Conservation (phyloP, 1,284 basidiomycete genomes). For the Rugosomyces carneus region DNA sequence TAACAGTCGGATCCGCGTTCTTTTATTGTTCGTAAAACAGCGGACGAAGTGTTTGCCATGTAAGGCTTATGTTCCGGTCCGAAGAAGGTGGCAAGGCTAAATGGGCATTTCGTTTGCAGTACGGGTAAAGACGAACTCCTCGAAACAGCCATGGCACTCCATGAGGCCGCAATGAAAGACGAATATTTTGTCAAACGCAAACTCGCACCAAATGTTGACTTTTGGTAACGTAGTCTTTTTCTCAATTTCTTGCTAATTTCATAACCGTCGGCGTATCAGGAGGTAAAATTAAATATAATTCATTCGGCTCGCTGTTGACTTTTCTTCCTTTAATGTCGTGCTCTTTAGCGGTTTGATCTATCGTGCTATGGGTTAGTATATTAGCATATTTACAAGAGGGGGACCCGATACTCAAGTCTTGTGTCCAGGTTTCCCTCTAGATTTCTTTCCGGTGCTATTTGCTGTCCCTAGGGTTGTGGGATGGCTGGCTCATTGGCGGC, state of each 20-base stretch:
- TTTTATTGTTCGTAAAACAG: slow-evolving; percentile 81
- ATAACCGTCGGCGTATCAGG: slow-evolving; percentile 21
- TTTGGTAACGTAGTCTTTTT: too few species aligned
- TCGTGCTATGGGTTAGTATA: slow-evolving; percentile 71
- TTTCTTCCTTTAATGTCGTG: background rate
- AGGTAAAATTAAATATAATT: slow-evolving; percentile 29
- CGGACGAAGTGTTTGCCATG: slow-evolving; percentile 85
- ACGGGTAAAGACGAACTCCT: slow-evolving; percentile 79
- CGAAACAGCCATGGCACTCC: slow-evolving; percentile 82
- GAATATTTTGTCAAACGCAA: slow-evolving; percentile 77
- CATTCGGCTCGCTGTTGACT: background rate
- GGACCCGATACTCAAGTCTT: slow-evolving; percentile 1
- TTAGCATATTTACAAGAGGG: slow-evolving; percentile 8
- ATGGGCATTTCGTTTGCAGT: slow-evolving; percentile 30
- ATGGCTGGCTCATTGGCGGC: slow-evolving; percentile 85
- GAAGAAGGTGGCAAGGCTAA: background rate
- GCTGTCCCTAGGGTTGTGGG: slow-evolving; percentile 86
- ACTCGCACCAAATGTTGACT: slow-evolving; percentile 79
- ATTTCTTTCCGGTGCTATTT: slow-evolving; percentile 88
- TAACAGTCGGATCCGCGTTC: slow-evolving; percentile 77
- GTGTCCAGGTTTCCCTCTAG: slow-evolving; percentile 71
- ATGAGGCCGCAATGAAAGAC: slow-evolving; percentile 83
- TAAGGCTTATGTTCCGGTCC: slow-evolving; percentile 27
- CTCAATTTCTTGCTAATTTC: too few species aligned
- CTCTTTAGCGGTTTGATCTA: slow-evolving; percentile 71